Evolutionary conservation across 345 rosid genomes (phyloP).

Genomic region (Toxicodendron radicans): DNA sequence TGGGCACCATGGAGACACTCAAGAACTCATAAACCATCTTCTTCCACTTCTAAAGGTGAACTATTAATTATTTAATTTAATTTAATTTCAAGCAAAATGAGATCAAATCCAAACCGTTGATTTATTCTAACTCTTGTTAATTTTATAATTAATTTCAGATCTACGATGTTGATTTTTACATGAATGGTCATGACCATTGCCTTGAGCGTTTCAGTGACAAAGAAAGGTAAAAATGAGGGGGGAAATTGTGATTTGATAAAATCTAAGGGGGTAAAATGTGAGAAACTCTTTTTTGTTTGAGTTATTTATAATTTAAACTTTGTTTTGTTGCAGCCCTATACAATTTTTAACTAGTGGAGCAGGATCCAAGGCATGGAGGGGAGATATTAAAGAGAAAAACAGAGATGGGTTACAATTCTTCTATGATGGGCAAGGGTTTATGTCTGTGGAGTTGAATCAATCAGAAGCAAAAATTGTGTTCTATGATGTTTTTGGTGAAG

Average conservation of each 20-base stretch:
- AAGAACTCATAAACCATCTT: conserved; percentile 47
- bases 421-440: conserved; percentile 66
- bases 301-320: not conserved
- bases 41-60: conserved; percentile 55
- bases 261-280: too few species aligned
- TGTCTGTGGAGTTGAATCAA: conserved; percentile 48
- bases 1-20: conserved; percentile 55
- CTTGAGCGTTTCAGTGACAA: conserved; percentile 54
- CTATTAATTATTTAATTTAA: too few species aligned
- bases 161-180: conserved; percentile 55
- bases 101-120: not conserved
- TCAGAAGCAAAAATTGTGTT: conserved; percentile 44
- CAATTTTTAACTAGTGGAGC: conserved; percentile 75
- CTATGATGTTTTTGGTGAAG: conserved; percentile 53
- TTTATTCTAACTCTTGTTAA: not conserved
- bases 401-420: conserved; percentile 42
- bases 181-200: conserved; percentile 75
- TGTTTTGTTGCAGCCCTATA: conserved; percentile 29
- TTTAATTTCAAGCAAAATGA: too few species aligned
- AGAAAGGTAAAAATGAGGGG: conserved; percentile 30
- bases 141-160: conserved; percentile 24
- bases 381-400: conserved; percentile 38
- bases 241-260: too few species aligned
- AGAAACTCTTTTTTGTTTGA: not conserved
- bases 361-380: conserved; percentile 75